Conservation (phyloP, 2,329 filamentous ascomycete genomes). For the Fusarium veterinarium region DNA sequence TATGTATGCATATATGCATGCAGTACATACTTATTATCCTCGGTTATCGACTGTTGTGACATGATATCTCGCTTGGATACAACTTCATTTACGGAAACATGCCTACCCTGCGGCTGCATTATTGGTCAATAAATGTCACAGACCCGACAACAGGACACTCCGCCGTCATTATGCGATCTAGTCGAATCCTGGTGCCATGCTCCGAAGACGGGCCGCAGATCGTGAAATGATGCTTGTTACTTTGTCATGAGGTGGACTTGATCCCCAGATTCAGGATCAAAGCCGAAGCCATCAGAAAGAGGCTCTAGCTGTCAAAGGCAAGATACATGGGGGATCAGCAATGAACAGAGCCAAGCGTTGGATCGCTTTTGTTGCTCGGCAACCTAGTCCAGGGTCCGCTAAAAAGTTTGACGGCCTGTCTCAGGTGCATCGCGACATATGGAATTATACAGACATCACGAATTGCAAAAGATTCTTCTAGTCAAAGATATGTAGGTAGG, state of each 20-base stretch:
- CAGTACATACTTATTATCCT: not conserved
- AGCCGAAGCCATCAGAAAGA: constrained; percentile 1
- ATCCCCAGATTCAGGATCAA: constrained; percentile 10
- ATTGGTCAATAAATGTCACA: constrained; percentile 2
- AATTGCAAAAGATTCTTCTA: not conserved
- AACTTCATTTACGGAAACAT: not conserved
- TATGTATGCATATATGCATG: not conserved
- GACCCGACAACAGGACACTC: constrained; percentile 22
- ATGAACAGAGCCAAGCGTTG: not conserved
- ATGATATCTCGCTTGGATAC: constrained; percentile 3
- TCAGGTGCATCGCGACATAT: not conserved
- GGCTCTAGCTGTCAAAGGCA: not conserved
- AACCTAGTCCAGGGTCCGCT: not conserved
- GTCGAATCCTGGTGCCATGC: constrained; percentile 25
- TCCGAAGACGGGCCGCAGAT: constrained; percentile 38
- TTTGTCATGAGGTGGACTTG: constrained; percentile 7
- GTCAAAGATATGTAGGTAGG: constrained; percentile 67
- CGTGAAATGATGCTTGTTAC: not conserved
- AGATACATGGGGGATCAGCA: not conserved
- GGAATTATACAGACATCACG: not conserved
- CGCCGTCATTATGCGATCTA: constrained; percentile 12
- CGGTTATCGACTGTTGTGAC: constrained; percentile 17
- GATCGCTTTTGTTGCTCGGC: not conserved
- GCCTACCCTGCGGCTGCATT: constrained; percentile 11
- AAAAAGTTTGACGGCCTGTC: not conserved